Percentiles rank a stretch among this genome's conserved stretches.
phyloP scores from a whole-genome alignment of 164 flowering plant genomes.

The Berberis vulgaris region DNA sequence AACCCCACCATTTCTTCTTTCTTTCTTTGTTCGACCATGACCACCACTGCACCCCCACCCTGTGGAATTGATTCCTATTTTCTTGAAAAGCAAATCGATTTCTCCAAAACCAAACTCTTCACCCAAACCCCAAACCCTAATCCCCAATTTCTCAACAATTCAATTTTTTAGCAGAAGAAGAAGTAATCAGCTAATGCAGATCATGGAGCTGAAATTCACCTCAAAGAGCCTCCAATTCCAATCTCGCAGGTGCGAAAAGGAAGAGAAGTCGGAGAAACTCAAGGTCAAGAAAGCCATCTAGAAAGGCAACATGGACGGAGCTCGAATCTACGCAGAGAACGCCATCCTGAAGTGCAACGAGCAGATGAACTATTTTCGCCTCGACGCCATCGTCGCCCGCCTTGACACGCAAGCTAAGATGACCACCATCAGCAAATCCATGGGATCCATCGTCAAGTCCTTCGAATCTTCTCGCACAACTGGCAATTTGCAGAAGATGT shows the following conservation, averaged over 20 bases:
- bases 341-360: conserved; percentile 13
- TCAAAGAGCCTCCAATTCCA: conserved; percentile 16
- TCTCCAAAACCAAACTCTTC: too few species aligned
- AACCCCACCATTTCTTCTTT: too few species aligned
- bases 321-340: conserved; percentile 17
- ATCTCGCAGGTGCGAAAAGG: conserved; percentile 14
- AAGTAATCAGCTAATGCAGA: conserved; percentile 11
- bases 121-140: too few species aligned
- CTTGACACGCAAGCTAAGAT: conserved; percentile 19
- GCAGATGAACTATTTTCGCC: conserved; percentile 18
- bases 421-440: conserved; percentile 13
- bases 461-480: conserved; percentile 10
- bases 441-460: conserved; percentile 16
- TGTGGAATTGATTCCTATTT: too few species aligned
- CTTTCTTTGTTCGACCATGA: too few species aligned
- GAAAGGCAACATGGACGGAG: conserved; percentile 19
- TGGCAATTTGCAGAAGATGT: conserved; percentile 18
- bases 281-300: conserved; percentile 14
- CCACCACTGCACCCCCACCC: too few species aligned
- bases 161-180: too few species aligned
- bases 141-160: too few species aligned
- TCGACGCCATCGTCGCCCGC: conserved; percentile 16
- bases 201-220: conserved; percentile 16
- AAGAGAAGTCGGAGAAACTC: conserved; percentile 13
- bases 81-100: too few species aligned